These are phyloP conservation scores for Lasiosphaeria hispida DNA, from an alignment of 495 filamentous ascomycete genomes.

Conservation along the genomic window DNA sequence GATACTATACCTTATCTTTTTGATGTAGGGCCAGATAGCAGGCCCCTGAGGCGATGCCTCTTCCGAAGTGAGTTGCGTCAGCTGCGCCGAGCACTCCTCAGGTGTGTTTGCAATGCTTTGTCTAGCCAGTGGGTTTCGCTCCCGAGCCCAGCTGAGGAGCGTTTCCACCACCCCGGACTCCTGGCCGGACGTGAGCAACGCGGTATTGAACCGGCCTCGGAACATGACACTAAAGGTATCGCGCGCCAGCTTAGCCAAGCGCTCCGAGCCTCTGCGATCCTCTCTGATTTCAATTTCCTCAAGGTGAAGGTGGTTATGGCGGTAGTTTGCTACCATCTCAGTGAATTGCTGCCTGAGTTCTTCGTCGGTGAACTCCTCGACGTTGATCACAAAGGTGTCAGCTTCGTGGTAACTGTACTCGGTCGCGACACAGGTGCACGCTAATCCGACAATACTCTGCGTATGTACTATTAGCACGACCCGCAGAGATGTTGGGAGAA, in stretches of 20 bases:
- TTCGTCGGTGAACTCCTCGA: constrained; percentile 33
- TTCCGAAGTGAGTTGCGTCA: constrained; percentile 35
- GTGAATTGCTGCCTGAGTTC: constrained; percentile 32
- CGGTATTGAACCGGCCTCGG: constrained; percentile 14
- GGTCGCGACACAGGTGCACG: constrained; percentile 43
- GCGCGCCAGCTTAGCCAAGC: constrained; percentile 28
- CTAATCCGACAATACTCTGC: constrained; percentile 35
- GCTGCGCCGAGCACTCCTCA: constrained; percentile 23
- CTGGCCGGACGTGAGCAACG: constrained; percentile 9
- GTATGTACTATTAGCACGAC: not conserved
- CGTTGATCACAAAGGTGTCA: constrained; percentile 31
- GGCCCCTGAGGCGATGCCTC: not conserved
- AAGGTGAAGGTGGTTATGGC: constrained; percentile 23
- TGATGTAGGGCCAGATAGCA: constrained; percentile 37
- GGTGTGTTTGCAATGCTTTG: constrained; percentile 3
- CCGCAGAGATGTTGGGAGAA: not conserved
- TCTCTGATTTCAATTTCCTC: constrained; percentile 17
- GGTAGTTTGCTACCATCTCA: constrained; percentile 33
- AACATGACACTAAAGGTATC: constrained; percentile 27
- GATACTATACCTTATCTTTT: constrained; percentile 33
- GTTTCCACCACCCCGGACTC: constrained; percentile 21
- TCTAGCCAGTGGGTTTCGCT: not conserved
- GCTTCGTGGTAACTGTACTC: constrained; percentile 39
- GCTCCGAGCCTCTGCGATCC: constrained; percentile 18
- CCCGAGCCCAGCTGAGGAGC: constrained; percentile 21